phyloP scores from a whole-genome alignment of 2,329 filamentous ascomycete species.

The Zasmidium cellare region DNA sequence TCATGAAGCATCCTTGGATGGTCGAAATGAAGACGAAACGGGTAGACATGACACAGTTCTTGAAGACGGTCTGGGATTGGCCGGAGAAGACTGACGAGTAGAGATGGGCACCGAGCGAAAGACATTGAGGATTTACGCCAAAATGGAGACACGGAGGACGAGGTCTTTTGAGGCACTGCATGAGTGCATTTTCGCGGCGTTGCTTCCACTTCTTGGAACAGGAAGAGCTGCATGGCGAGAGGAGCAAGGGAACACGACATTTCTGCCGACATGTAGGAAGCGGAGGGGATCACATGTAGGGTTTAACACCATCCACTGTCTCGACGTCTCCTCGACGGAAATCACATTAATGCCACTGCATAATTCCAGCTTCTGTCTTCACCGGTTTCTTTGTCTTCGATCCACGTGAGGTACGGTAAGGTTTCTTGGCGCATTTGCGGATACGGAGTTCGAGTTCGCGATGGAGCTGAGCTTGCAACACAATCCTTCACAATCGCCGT shows the following conservation, averaged over 20 bases:
- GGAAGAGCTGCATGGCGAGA: background rate
- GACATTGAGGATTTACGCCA: too few relatives aligned
- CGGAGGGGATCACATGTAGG: background rate
- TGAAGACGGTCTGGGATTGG: constrained; percentile 97
- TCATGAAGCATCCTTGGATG: constrained; percentile 99
- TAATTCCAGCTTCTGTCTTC: too few relatives aligned
- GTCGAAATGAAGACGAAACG: constrained; percentile 92
- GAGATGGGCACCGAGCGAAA: background rate
- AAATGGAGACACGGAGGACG: too few relatives aligned
- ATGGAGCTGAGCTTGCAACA: too few relatives aligned
- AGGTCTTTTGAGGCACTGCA: background rate
- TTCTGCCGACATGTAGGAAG: background rate
- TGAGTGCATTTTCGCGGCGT: background rate
- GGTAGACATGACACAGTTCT: constrained; percentile 95
- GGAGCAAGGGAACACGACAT: background rate
- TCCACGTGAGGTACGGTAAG: background rate
- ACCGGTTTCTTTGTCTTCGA: too few relatives aligned
- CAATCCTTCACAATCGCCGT: too few relatives aligned
- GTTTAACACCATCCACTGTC: too few relatives aligned
- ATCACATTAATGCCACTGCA: too few relatives aligned
- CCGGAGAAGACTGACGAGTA: constrained; percentile 48
- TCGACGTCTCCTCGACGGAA: too few relatives aligned
- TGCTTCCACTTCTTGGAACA: background rate
- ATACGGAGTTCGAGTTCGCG: background rate
- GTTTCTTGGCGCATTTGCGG: background rate